Evolutionary conservation across 495 filamentous ascomycete genomes (phyloP), one percentile per base, ranked within the genome.

Genomic region (Xylaria acuta): DNA sequence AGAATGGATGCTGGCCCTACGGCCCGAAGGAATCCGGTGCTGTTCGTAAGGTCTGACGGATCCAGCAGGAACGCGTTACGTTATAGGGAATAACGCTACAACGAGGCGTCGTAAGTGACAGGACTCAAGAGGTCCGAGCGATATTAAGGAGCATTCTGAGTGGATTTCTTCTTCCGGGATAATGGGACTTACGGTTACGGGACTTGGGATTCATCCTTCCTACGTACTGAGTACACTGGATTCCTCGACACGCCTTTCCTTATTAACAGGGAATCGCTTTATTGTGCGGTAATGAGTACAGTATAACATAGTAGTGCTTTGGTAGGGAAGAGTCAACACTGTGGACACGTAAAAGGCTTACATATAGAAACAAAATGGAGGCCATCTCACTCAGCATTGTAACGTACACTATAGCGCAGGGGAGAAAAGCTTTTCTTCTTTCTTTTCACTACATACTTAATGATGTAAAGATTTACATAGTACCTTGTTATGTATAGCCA

Each of bases 121-220:
- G 53, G 53, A 36, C 56, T 1, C 16, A 16, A 38, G 58, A 60
- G 62, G 62, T 14, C 62, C 43, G 62, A 65, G 62, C 62, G 62
- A 65, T 65, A 65, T 65, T 65, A 65, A 65, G 62, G 62, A 47
- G 62, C 12, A 43, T 41, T 32, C 7, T 27, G 62, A 30, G 38
- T 65, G 38, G 62, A 65, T 27, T 32, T 45, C 25, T 18, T 1
- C 12, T 41, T 63, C n/a, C 30, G 16, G 53, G 53, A 34, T 32
- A 38, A 22, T 60, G 32, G 11, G 32, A 60, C 58, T n/a, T 60
- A 34, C n/a, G n/a, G 2, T 56, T 53, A 53, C n/a, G 9, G 49
- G 27, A 7, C 49, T 25, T 53, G 8, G 49, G 22, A 25, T 27
- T 25, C 47, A n/a, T n/a, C n/a, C n/a, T 1, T 49, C 12, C 20